A percentile compares a stretch with the other conserved stretches of the same genome.
Evolutionary conservation across 495 filamentous ascomycete species (phyloP).

Genomic region (Neurospora sp.): DNA sequence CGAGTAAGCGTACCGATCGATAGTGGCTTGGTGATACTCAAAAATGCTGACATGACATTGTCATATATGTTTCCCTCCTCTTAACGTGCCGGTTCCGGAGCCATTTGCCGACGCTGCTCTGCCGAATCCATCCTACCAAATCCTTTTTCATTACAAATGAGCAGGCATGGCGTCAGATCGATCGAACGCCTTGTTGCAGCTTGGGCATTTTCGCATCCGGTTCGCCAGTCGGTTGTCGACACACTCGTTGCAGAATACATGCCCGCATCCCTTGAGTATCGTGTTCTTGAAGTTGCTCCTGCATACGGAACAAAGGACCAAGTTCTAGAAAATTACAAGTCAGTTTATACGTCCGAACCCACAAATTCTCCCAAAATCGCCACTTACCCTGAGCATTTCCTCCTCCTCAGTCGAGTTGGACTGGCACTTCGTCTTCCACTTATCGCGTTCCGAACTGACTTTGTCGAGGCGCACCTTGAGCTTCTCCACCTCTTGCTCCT

Average conservation of each 20-base stretch:
- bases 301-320: conserved; percentile 86
- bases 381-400: conserved; percentile 71
- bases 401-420: conserved; percentile 74
- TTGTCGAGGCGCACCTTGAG: conserved; percentile 62
- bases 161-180: conserved; percentile 72
- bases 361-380: not conserved
- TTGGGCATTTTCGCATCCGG: conserved; percentile 88
- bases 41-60: not conserved
- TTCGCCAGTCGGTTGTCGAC: conserved; percentile 77
- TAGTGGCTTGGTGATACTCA: not conserved
- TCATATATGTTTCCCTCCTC: not conserved
- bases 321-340: conserved; percentile 41
- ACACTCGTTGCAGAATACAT: conserved; percentile 86
- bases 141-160: conserved; percentile 19
- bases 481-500: conserved; percentile 63
- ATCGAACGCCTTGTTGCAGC: conserved; percentile 83
- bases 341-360: not conserved
- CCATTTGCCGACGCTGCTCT: not conserved
- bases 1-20: not conserved
- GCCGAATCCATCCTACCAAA: not conserved
- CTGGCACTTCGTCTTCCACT: conserved; percentile 69
- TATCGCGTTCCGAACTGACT: conserved; percentile 65
- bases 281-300: conserved; percentile 88
- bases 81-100: not conserved
- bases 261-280: conserved; percentile 85